Evolutionary conservation across 495 filamentous ascomycete genomes (phyloP).

Genomic region (Penicillium tannophilum): DNA sequence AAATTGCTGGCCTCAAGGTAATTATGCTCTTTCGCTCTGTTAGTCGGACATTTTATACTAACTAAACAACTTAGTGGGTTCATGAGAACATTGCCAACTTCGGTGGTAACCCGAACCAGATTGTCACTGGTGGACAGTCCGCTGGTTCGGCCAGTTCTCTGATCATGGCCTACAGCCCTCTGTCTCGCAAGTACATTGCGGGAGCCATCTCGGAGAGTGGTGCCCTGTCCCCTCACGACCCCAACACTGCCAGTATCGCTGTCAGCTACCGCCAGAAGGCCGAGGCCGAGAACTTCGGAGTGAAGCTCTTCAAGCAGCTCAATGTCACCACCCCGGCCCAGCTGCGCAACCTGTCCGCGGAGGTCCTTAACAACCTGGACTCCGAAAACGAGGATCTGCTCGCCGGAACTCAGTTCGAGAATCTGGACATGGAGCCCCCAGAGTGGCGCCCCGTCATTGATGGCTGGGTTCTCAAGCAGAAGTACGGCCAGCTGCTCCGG

Average conservation of each 20-base stretch:
- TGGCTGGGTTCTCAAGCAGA: constrained; percentile 17
- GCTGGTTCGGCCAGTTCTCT: constrained; percentile 51
- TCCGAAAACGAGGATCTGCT: constrained; percentile 2
- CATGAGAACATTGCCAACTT: constrained; percentile 34
- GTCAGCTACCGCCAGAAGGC: constrained; percentile 18
- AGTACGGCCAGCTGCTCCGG: constrained; percentile 10
- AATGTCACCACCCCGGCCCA: neutral
- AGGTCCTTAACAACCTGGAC: neutral
- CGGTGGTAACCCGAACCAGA: constrained; percentile 31
- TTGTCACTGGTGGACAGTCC: constrained; percentile 41
- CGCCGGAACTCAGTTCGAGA: constrained; percentile 9
- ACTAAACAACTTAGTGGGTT: constrained; percentile 35
- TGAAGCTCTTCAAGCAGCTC: constrained; percentile 12
- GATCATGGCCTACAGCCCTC: constrained; percentile 19
- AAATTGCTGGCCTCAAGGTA: constrained; percentile 1
- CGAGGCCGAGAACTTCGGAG: constrained; percentile 15
- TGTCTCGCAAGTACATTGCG: constrained; percentile 5
- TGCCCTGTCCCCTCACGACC: constrained; percentile 21
- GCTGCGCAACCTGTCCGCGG: neutral
- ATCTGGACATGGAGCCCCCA: constrained; percentile 18
- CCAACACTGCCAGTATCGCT: constrained; percentile 15
- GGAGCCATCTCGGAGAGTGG: constrained; percentile 22
- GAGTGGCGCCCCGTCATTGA: constrained; percentile 21
- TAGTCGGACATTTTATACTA: neutral
- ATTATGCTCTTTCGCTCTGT: too few species aligned